Evolutionary conservation across 805 yeast genomes (phyloP), one percentile per base, ranked within the genome.

Genomic region (Isabelozyma heimii): DNA sequence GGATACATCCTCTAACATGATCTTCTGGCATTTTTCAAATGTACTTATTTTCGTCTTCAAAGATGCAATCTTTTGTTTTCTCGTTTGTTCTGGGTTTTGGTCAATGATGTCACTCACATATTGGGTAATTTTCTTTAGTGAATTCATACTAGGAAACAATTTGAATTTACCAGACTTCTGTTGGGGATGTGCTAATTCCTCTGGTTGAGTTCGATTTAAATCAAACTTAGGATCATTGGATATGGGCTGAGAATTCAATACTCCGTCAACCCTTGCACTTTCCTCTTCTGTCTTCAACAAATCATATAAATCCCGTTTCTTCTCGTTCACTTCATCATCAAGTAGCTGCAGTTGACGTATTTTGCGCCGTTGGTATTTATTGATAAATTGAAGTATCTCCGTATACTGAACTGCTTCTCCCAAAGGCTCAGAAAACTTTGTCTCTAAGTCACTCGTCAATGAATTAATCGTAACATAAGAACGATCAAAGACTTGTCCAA

Each of bases 401-500:
- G 87, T 80, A 61, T 80, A 79, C 58, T 85, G 89, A 1, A 83
- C 89, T n/a, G 83, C 80, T 59, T 85, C 90, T 1, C 84, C 84
- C 43, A 85, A 65, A 3, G 89, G 89, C 60, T 85, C 90, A 7
- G 82, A 76, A 56, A 84, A 84, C 47, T 81, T 81, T 1, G 82
- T 76, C 45, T 80, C 81, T 44, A 85, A 65, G 37, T 79, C 78
- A 10, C 73, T 66, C 4, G 82, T 78, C 9, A 85, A 71, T 1
- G 77, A 62, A 56, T 82, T 72, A 52, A 83, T 69, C n/a, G 82
- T 61, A 52, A 81, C 62, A 59, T 74, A 76, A 42, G 79, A 82
- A 38, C 84, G 79, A 64, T 94, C 98, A 53, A 89, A 84, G 1
- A 91, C 86, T 59, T 88, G 91, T 1, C 98, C 97, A 27, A 90